Conservation (phyloP, 1,284 basidiomycete genomes). For the Cutaneotrichosporon daszewskae region DNA sequence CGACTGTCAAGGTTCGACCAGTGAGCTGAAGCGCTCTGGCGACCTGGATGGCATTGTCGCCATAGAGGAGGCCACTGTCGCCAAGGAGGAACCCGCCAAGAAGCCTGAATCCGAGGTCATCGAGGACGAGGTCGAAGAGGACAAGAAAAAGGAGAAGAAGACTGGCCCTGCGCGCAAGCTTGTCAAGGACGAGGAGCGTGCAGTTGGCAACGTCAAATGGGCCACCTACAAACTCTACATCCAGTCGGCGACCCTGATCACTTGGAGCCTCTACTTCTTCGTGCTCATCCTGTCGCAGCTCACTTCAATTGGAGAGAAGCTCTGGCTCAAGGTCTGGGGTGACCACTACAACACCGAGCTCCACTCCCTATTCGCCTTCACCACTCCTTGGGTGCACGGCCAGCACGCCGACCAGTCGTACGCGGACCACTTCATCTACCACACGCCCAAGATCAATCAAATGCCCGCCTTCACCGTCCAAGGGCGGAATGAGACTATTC, state of each 20-base stretch:
- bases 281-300: slow-evolving; percentile 49
- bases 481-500: background rate
- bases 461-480: slow-evolving; percentile 6
- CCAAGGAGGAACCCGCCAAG: slow-evolving; percentile 50
- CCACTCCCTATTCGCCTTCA: slow-evolving; percentile 19
- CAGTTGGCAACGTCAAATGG: slow-evolving; percentile 71
- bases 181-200: slow-evolving; percentile 53
- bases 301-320: slow-evolving; percentile 50
- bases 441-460: slow-evolving; percentile 1
- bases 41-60: slow-evolving; percentile 49
- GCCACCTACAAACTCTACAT: slow-evolving; percentile 71
- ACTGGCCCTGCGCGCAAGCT: slow-evolving; percentile 40
- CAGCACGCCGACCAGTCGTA: slow-evolving; percentile 17
- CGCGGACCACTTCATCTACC: slow-evolving; percentile 29
- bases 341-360: slow-evolving; percentile 34
- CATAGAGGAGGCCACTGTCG: slow-evolving; percentile 49
- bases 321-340: slow-evolving; percentile 66
- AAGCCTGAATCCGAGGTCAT: slow-evolving; percentile 20
- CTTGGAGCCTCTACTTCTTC: slow-evolving; percentile 38
- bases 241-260: slow-evolving; percentile 45
- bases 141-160: slow-evolving; percentile 39
- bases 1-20: slow-evolving; percentile 56
- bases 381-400: background rate
- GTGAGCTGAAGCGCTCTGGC: slow-evolving; percentile 55
- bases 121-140: slow-evolving; percentile 43